Conservation (phyloP, 768 basidiomycete genomes). For the Hortiboletus flavorubellus region DNA sequence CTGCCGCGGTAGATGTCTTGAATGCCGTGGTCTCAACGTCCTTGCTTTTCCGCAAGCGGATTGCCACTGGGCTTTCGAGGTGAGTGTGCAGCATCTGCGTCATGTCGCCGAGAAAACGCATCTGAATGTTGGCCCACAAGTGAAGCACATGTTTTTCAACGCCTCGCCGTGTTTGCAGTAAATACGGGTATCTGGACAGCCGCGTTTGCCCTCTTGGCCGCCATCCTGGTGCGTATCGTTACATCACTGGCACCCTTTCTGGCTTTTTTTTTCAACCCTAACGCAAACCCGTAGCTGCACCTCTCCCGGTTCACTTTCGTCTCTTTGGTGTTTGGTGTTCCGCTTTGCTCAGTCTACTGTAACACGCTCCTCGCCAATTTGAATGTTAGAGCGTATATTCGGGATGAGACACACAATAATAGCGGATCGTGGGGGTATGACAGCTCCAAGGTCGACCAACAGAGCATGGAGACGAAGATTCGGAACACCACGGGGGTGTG, state of each 20-base stretch:
- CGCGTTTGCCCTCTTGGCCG: constrained; percentile 21
- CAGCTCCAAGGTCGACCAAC: too few species aligned
- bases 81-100: neutral
- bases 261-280: neutral
- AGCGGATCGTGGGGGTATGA: too few species aligned
- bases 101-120: too few species aligned
- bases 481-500: too few species aligned
- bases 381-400: constrained; percentile 2
- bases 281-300: neutral
- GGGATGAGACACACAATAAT: neutral
- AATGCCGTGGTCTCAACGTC: neutral
- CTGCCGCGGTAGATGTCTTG: neutral
- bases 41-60: neutral
- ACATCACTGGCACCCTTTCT: neutral
- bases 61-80: neutral
- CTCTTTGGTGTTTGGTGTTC: neutral
- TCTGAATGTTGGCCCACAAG: neutral
- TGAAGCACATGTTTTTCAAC: neutral
- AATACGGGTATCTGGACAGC: constrained; percentile 1
- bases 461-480: too few species aligned
- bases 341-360: constrained; percentile 4
- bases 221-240: constrained; percentile 42
- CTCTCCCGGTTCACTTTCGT: neutral
- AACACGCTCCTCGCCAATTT: constrained; percentile 7
- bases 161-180: neutral